Percentiles rank a stretch among this genome's conserved stretches.
Conservation (phyloP, 1,284 basidiomycete species). For the Cryptococcus sp. region DNA sequence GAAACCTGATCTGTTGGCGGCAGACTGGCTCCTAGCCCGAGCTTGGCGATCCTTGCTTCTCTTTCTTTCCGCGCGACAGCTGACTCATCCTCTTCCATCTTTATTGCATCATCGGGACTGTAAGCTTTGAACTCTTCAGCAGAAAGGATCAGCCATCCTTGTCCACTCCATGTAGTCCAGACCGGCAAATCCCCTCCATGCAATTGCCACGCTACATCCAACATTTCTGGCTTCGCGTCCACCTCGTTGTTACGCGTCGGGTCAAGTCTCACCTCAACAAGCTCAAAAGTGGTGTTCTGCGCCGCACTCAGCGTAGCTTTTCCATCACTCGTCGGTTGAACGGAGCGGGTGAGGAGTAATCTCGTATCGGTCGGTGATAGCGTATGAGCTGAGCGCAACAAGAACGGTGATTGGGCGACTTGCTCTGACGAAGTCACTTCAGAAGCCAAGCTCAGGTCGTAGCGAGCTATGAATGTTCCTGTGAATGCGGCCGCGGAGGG, state of each 20-base stretch:
- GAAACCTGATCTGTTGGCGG: neutral
- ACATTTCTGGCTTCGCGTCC: conserved; percentile 54
- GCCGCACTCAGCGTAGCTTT: conserved; percentile 20
- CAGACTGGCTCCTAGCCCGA: conserved; percentile 37
- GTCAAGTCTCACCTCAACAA: conserved; percentile 39
- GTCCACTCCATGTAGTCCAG: conserved; percentile 30
- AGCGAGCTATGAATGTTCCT: conserved; percentile 60
- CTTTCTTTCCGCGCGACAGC: conserved; percentile 21
- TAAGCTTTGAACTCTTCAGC: conserved; percentile 25
- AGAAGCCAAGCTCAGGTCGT: conserved; percentile 53
- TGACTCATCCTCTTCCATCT: conserved; percentile 14
- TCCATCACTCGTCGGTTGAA: conserved; percentile 9
- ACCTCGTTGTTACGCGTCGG: conserved; percentile 13
- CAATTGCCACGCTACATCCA: conserved; percentile 63
- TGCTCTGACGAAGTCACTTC: conserved; percentile 1
- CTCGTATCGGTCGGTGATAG: conserved; percentile 15
- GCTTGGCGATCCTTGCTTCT: conserved; percentile 22
- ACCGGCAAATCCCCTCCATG: conserved; percentile 71
- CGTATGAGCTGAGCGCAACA: conserved; percentile 30
- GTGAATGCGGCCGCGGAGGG: conserved; percentile 30
- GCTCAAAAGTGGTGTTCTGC: conserved; percentile 30
- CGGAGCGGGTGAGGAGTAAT: conserved; percentile 30
- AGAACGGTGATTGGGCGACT: conserved; percentile 58
- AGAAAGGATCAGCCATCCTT: conserved; percentile 41
- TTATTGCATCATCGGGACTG: neutral